Percentiles rank a stretch among this genome's conserved stretches.
Conservation (phyloP, 768 basidiomycete genomes). For the Chalciporus pseudorubinellus region DNA sequence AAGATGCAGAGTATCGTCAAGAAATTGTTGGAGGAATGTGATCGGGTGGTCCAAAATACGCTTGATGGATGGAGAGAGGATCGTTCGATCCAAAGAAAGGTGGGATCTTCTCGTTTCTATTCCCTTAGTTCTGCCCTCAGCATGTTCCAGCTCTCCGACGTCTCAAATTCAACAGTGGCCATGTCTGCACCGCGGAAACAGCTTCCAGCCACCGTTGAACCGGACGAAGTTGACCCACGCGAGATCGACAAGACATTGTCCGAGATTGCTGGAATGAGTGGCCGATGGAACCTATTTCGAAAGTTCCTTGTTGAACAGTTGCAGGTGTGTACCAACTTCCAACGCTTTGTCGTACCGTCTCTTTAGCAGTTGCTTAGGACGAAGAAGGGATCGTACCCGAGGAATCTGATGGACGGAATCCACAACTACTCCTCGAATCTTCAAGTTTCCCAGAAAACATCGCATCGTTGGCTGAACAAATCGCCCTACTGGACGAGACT, state of each 20-base stretch:
- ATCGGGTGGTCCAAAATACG: constrained; percentile 73
- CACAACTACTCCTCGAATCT: neutral
- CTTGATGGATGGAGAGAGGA: constrained; percentile 92
- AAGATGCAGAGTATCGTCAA: constrained; percentile 81
- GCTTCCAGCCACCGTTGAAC: constrained; percentile 33
- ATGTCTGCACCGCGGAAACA: constrained; percentile 32
- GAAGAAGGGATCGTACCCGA: constrained; percentile 10
- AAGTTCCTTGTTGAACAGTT: constrained; percentile 80
- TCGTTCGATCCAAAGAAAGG: constrained; percentile 77
- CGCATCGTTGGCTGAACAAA: constrained; percentile 4
- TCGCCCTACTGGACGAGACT: constrained; percentile 43
- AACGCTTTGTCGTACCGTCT: neutral
- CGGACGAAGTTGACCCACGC: constrained; percentile 75
- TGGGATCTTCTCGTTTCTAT: constrained; percentile 22
- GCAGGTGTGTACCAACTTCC: constrained; percentile 41
- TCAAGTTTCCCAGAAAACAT: neutral
- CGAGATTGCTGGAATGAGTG: constrained; percentile 85
- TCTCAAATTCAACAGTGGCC: constrained; percentile 39
- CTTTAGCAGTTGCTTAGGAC: constrained; percentile 13
- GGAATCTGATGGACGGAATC: constrained; percentile 4
- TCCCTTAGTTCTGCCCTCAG: neutral
- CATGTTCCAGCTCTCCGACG: constrained; percentile 45
- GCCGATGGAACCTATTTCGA: constrained; percentile 88
- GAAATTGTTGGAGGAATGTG: constrained; percentile 80
- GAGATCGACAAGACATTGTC: constrained; percentile 91